phyloP scores from a whole-genome alignment of 148 eudicot genomes.

The Chenopodium berlandieri region DNA sequence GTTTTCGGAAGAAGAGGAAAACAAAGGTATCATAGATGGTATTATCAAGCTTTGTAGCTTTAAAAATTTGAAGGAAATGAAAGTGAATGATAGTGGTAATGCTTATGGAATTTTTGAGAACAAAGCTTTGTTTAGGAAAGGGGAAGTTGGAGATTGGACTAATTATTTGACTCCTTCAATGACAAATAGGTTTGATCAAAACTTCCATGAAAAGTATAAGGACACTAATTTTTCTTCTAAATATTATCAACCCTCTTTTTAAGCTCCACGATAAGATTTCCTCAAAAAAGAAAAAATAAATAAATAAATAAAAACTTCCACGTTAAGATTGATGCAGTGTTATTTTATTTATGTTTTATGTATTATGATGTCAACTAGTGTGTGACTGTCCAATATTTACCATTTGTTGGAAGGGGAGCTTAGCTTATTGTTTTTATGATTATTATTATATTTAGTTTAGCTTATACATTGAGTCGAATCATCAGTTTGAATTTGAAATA shows the following conservation, averaged over 20 bases:
- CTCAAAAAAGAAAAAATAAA: no score
- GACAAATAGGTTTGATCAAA: not conserved
- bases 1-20: not conserved
- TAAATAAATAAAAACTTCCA: no score
- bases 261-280: no score
- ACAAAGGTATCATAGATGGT: not conserved
- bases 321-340: no score
- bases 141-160: conserved; percentile 3
- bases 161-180: conserved; percentile 11
- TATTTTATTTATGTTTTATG: no score
- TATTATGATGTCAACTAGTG: no score
- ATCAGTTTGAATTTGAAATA: no score
- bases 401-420: no score
- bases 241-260: not conserved
- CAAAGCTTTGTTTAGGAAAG: conserved; percentile 12
- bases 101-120: not conserved
- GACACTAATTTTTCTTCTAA: not conserved
- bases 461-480: no score
- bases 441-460: no score
- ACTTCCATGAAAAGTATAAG: not conserved
- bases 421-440: no score
- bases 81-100: conserved; percentile 13
- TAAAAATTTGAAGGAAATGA: conserved; percentile 15
- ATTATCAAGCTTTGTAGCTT: conserved; percentile 15
- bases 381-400: no score